Percentiles rank a stretch among this genome's conserved stretches.
Conservation (phyloP, 1,284 basidiomycete genomes). For the Irpex sp. region DNA sequence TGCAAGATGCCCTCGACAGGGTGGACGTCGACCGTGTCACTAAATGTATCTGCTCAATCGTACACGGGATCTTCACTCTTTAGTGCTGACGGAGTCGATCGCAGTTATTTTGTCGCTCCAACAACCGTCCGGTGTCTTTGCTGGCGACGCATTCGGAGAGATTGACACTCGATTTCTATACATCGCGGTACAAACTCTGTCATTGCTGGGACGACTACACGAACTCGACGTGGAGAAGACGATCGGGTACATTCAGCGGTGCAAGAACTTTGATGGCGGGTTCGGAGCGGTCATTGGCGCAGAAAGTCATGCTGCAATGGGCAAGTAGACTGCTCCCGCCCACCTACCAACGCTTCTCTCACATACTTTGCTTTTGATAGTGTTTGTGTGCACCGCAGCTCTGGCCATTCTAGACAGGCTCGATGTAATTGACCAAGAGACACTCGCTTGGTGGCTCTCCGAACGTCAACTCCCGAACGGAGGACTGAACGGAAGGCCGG, state of each 20-base stretch:
- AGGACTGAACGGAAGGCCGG: slow-evolving; percentile 92
- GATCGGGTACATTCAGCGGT: slow-evolving; percentile 70
- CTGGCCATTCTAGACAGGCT: slow-evolving; percentile 84
- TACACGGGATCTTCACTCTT: background rate
- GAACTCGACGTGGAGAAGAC: slow-evolving; percentile 64
- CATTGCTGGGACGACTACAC: slow-evolving; percentile 73
- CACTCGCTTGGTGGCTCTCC: slow-evolving; percentile 87
- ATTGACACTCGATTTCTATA: slow-evolving; percentile 91
- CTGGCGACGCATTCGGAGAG: slow-evolving; percentile 90
- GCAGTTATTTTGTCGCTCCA: slow-evolving; percentile 83
- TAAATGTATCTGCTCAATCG: slow-evolving; percentile 48
- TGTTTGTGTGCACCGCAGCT: slow-evolving; percentile 87
- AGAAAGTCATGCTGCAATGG: slow-evolving; percentile 52
- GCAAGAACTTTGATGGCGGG: slow-evolving; percentile 94
- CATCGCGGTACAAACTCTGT: slow-evolving; percentile 80
- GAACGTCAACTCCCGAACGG: slow-evolving; percentile 93
- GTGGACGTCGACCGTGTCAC: slow-evolving; percentile 70
- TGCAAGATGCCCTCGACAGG: slow-evolving; percentile 77
- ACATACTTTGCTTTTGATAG: slow-evolving; percentile 37
- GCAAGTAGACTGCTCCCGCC: background rate
- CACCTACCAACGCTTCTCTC: background rate
- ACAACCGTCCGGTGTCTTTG: slow-evolving; percentile 82
- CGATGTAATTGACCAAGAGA: slow-evolving; percentile 73
- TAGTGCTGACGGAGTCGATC: background rate
- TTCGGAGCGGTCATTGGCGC: slow-evolving; percentile 85